Percentiles rank a stretch among this genome's conserved stretches.
These are phyloP conservation scores for Vicia sativa DNA, from an alignment of 306 rosid genomes.

Conservation along the genomic window DNA sequence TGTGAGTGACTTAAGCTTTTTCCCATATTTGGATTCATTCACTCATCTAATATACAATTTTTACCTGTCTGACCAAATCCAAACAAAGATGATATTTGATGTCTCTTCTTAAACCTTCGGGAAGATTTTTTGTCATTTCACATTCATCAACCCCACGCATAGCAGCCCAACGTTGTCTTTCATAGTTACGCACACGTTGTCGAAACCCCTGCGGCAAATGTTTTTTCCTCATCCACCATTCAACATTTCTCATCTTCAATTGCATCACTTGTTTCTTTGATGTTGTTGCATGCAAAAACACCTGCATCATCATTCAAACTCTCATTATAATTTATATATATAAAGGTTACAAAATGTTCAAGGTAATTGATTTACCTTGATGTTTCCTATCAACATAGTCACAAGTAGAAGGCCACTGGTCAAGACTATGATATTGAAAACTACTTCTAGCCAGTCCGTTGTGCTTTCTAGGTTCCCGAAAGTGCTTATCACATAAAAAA, in stretches of 20 bases:
- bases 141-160: constrained; percentile 91
- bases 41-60: background rate
- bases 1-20: background rate
- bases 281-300: constrained; percentile 91
- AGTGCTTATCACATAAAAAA: constrained; percentile 58
- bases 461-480: constrained; percentile 93
- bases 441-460: constrained; percentile 91
- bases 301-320: constrained; percentile 46
- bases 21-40: no score
- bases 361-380: constrained; percentile 54
- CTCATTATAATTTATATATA: no score
- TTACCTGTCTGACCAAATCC: constrained; percentile 76
- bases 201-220: constrained; percentile 66
- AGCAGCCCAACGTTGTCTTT: constrained; percentile 91
- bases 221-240: constrained; percentile 97
- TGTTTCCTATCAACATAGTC: constrained; percentile 95
- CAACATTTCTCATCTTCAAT: constrained; percentile 85
- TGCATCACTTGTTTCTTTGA: constrained; percentile 96
- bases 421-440: constrained; percentile 81
- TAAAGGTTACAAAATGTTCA: no score
- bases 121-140: constrained; percentile 77
- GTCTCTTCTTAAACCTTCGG: constrained; percentile 86
- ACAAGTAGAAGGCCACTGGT: constrained; percentile 94
- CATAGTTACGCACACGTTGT: constrained; percentile 78
- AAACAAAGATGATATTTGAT: constrained; percentile 89